phyloP scores from a whole-genome alignment of 495 filamentous ascomycete species.

The Podospora fimiseda region DNA sequence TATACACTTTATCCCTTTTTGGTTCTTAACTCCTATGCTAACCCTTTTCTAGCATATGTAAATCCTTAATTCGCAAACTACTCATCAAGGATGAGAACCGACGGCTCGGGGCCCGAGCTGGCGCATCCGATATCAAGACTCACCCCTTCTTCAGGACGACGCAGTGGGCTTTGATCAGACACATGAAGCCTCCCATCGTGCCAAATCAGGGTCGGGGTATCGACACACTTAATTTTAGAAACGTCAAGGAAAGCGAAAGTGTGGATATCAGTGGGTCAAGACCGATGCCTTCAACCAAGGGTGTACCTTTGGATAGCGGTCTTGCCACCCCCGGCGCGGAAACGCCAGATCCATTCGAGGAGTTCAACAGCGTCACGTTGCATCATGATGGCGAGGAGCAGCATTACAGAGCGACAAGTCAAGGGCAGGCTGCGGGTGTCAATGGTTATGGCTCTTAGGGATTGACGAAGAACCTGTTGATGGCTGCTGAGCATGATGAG shows the following conservation, averaged over 20 bases:
- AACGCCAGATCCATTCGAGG: conserved; percentile 89
- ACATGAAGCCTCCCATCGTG: conserved; percentile 98
- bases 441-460: conserved; percentile 23
- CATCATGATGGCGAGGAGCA: conserved; percentile 87
- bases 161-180: conserved; percentile 93
- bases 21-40: too few species aligned
- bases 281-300: conserved; percentile 44
- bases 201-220: conserved; percentile 86
- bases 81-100: conserved; percentile 97
- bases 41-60: conserved; percentile 70
- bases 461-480: background rate
- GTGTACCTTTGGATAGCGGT: conserved; percentile 79
- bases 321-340: conserved; percentile 80
- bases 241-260: conserved; percentile 93
- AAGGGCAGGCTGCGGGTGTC: conserved; percentile 4
- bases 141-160: conserved; percentile 95
- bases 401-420: conserved; percentile 23
- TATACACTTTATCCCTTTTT: too few species aligned
- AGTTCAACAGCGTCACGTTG: conserved; percentile 97
- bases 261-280: conserved; percentile 77
- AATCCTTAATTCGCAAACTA: conserved; percentile 91
- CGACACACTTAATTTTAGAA: conserved; percentile 93
- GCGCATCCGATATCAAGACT: conserved; percentile 91
- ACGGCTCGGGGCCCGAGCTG: conserved; percentile 87
- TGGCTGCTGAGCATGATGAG: background rate